Evolutionary conservation across 805 yeast genomes (phyloP), one percentile per base, ranked within the genome.

Genomic region (Ogataea thermomethanolica): DNA sequence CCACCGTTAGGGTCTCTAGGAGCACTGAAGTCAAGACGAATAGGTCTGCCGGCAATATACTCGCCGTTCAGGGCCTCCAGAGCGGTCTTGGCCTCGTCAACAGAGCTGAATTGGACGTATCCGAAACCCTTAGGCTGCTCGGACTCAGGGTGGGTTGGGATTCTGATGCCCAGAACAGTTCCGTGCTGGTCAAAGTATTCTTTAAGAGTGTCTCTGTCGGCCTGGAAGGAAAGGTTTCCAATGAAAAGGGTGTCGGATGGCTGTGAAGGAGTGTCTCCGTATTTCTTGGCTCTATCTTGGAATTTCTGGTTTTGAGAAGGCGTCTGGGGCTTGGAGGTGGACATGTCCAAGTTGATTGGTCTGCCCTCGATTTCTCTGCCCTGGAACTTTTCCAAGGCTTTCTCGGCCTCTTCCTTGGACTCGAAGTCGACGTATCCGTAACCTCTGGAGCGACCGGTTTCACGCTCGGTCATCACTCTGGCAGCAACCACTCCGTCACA

Each of bases 111-210:
- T 72, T 93, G 98, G 43, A 91, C 96, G 69, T 93, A 93, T 53
- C 98, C 99, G 71, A 93, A 93, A 55, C 99, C 99, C 79, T 93
- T 93, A 67, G 95, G 95, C 73, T 91, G 96, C 67, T 89, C 95
- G 51, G 98, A 90, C 67, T 91, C 98, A 61, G 96, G 97, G 72
- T 93, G 95, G 31, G 98, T 91, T 67, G 99, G 99, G 54, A 93
- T 73, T 74, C 99, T 84, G 55, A 89, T 90, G 48, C 95, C 86
- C 41, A 88, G 69, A 47, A 93, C 87, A 48, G 76, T 74, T 64
- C 96, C 98, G 66, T 76, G 75, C 60, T 76, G 78, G 54, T 83
- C 79, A 60, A 93, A 93, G 29, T 79, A 64, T 55, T 76, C 79
- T 65, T 73, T 82, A 54, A 93, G 72, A 47, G 69, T 69, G 65